Base-by-base conservation (phyloP, 2,329 filamentous ascomycete species). In the Aureobasidium lini region DNA sequence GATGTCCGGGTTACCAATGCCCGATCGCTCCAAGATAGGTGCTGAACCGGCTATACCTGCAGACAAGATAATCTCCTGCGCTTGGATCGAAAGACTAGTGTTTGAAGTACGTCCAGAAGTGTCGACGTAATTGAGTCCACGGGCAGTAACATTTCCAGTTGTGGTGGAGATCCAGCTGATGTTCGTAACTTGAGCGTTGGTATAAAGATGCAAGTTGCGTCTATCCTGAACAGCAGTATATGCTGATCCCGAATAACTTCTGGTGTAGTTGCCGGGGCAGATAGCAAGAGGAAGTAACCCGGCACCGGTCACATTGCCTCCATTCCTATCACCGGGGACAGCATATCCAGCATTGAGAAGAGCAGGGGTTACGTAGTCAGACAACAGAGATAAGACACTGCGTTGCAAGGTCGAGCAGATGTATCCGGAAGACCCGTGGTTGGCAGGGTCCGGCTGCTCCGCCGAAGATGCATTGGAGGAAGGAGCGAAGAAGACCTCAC, bases 31-130 rank as follows among this genome's bases (percentile, higher is more conserved):
- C 8, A 74, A 67, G 6, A 74, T 57, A 15, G 66, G 64, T 0
- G 72, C 67, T 2, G 70, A 71, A 52, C 66, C 61, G 9, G 72
- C 65, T 1, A 70, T 66, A 13, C 72, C 71, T 18, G 71, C 70
- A 8, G 70, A 67, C 3, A 74, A 58, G 29, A 74, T 68, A 28
- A 74, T 66, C 56, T 74, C 72, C 10, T 62, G 67, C 23, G 64
- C 71, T 11, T 60, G 73, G 1, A 71, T 65, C 2, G 64, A 60
- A 6, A 52, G 49, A 47, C 69, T 65, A 16, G 28, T 28, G n/a
- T 44, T 57, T 9, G 40, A 44, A 7, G 39, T 57, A 15, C 40
- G 40, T 9, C 42, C 42, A 8, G 52, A 43, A 2, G 52, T 57
- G 3, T 57, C 42, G 3, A 57, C 52, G 15, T 36, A 57, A 18